Conservation (phyloP, 2,329 filamentous ascomycete genomes). For the Fusarium luffae region DNA sequence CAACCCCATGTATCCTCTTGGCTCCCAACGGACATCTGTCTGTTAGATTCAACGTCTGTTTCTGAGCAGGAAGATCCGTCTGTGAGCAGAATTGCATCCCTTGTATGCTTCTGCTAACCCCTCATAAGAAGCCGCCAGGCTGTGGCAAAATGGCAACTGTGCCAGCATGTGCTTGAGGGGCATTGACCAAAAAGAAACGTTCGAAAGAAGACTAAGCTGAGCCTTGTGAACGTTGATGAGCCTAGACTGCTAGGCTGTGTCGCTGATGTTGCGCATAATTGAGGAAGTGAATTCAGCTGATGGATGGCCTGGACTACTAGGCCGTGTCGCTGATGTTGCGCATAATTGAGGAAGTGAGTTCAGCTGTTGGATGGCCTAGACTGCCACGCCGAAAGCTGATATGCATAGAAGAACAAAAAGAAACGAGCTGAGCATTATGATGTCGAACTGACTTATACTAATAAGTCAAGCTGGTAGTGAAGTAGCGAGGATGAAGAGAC, state of each 20-base stretch:
- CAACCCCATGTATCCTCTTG: not conserved
- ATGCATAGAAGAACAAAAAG: not conserved
- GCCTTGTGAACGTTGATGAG: not conserved
- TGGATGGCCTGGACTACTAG: conserved; percentile 1
- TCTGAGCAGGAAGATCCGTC: not conserved
- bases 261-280: not conserved
- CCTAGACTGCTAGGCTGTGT: conserved; percentile 14
- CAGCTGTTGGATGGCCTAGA: not conserved
- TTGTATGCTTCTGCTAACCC: conserved; percentile 1
- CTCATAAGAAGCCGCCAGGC: not conserved
- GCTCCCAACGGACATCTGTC: conserved; percentile 6
- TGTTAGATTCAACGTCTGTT: not conserved
- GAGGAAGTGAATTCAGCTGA: not conserved
- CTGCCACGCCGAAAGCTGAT: not conserved
- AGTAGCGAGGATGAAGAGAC: not conserved
- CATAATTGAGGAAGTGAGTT: not conserved
- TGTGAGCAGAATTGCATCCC: conserved; percentile 11
- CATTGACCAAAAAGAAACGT: not conserved
- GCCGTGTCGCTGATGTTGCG: not conserved
- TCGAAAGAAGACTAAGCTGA: not conserved
- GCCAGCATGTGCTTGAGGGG: not conserved
- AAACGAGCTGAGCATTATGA: not conserved
- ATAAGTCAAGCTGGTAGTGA: not conserved
- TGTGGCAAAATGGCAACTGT: not conserved
- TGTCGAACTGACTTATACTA: not conserved